phyloP scores from a whole-genome alignment of 169 alveolate species.

The Pseudocohnilembus persalinus region DNA sequence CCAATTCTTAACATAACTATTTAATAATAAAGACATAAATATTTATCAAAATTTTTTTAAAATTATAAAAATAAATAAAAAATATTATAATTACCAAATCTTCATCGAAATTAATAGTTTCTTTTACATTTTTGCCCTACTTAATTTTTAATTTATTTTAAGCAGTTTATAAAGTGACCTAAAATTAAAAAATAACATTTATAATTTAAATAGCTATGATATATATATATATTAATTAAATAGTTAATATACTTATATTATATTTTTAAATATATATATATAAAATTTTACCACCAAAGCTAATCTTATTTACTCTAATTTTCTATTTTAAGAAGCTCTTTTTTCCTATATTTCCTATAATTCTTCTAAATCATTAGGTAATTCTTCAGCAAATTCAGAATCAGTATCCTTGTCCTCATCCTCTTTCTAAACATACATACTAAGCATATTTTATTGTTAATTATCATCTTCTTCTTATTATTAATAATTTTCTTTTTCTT shows the following conservation, averaged over 20 bases:
- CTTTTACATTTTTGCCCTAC: constrained; percentile 8
- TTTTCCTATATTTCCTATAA: not conserved
- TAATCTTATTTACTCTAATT: constrained; percentile 1
- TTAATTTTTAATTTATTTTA: constrained; percentile 7
- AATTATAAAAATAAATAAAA: too few relatives aligned
- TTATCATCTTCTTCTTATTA: constrained; percentile 1
- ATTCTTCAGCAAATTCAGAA: constrained; percentile 18
- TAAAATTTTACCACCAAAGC: not conserved
- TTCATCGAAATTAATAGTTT: constrained; percentile 13
- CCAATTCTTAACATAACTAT: constrained; percentile 9
- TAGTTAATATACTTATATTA: too few relatives aligned
- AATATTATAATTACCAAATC: constrained; percentile 10
- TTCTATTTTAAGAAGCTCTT: not conserved
- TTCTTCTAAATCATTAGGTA: not conserved
- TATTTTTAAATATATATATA: too few relatives aligned
- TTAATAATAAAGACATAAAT: not conserved
- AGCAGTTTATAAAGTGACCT: not conserved
- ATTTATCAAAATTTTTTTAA: too few relatives aligned
- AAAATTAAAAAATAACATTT: too few relatives aligned
- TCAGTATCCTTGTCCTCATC: constrained; percentile 1
- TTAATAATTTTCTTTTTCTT: constrained; percentile 1
- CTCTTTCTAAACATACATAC: not conserved
- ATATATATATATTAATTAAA: not conserved
- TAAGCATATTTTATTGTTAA: not conserved
- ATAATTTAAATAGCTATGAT: not conserved